A percentile compares a stretch with the other conserved stretches of the same genome.
These are phyloP conservation scores for Piloderma croceum DNA, from an alignment of 768 basidiomycete species.

Conservation along the genomic window DNA sequence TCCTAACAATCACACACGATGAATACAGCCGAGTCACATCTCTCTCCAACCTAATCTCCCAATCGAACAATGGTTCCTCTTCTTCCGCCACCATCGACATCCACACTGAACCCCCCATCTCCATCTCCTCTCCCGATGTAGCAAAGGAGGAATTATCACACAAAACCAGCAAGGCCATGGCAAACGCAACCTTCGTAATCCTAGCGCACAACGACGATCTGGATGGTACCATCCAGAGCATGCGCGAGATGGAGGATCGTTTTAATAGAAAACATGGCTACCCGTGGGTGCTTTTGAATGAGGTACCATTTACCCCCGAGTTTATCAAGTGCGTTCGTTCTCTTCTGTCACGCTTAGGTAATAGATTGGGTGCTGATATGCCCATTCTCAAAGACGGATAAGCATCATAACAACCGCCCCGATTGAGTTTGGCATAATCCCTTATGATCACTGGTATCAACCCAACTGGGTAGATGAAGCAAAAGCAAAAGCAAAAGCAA, in stretches of 20 bases:
- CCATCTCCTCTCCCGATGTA: no score
- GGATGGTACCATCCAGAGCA: conserved; percentile 50
- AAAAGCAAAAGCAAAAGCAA: conserved; percentile 49
- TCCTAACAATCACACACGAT: conserved; percentile 61
- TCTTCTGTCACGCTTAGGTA: not conserved
- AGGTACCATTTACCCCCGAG: conserved; percentile 67
- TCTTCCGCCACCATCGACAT: conserved; percentile 29
- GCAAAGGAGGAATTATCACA: no score
- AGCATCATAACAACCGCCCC: conserved; percentile 23
- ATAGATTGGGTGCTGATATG: not conserved
- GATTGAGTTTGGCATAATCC: conserved; percentile 59
- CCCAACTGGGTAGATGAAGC: conserved; percentile 74
- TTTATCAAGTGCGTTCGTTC: conserved; percentile 54
- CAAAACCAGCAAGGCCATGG: no score
- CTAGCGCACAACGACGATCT: conserved; percentile 66
- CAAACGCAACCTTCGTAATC: conserved; percentile 35
- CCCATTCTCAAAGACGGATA: conserved; percentile 27
- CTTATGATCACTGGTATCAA: conserved; percentile 67
- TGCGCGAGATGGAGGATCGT: conserved; percentile 70
- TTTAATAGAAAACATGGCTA: conserved; percentile 79
- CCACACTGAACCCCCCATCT: conserved; percentile 15
- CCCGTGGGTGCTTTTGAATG: conserved; percentile 88
- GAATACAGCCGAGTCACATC: conserved; percentile 59
- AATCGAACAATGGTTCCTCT: conserved; percentile 13
- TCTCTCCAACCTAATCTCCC: conserved; percentile 31